Percentiles rank a stretch among this genome's conserved stretches.
phyloP scores from a whole-genome alignment of 2,329 filamentous ascomycete species.

The Lomentospora prolificans region DNA sequence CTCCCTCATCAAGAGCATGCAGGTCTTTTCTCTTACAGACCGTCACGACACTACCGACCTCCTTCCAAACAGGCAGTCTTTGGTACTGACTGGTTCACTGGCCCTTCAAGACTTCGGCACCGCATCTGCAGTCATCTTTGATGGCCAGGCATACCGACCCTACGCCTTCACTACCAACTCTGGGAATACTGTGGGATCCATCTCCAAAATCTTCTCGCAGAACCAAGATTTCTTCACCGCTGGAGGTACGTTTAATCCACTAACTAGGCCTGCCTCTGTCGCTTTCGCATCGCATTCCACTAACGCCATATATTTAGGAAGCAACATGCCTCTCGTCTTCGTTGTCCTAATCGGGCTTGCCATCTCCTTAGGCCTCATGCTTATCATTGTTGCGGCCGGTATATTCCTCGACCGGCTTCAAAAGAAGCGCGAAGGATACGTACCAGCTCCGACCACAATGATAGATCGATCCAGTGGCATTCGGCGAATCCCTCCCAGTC shows the following conservation, averaged over 20 bases:
- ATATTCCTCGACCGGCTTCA: slow-evolving; percentile 66
- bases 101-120: slow-evolving; percentile 66
- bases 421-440: slow-evolving; percentile 69
- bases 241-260: slow-evolving; percentile 38
- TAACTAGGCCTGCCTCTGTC: neutral
- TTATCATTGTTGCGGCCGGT: slow-evolving; percentile 66
- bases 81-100: slow-evolving; percentile 80
- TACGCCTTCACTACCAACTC: slow-evolving; percentile 68
- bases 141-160: slow-evolving; percentile 68
- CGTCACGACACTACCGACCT: slow-evolving; percentile 56
- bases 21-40: slow-evolving; percentile 64
- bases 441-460: slow-evolving; percentile 62
- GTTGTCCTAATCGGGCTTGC: slow-evolving; percentile 73
- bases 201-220: slow-evolving; percentile 77
- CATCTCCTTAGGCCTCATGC: slow-evolving; percentile 66
- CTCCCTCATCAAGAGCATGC: slow-evolving; percentile 67
- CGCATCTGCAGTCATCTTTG: slow-evolving; percentile 78
- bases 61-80: slow-evolving; percentile 55
- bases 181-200: slow-evolving; percentile 57
- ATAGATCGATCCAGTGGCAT: slow-evolving; percentile 50
- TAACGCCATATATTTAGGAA: slow-evolving; percentile 23
- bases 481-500: slow-evolving; percentile 49
- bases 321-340: slow-evolving; percentile 61
- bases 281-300: neutral
- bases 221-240: slow-evolving; percentile 65